These are phyloP conservation scores for Lasiosphaeria hispida DNA, from an alignment of 495 filamentous ascomycete genomes.

Conservation along the genomic window DNA sequence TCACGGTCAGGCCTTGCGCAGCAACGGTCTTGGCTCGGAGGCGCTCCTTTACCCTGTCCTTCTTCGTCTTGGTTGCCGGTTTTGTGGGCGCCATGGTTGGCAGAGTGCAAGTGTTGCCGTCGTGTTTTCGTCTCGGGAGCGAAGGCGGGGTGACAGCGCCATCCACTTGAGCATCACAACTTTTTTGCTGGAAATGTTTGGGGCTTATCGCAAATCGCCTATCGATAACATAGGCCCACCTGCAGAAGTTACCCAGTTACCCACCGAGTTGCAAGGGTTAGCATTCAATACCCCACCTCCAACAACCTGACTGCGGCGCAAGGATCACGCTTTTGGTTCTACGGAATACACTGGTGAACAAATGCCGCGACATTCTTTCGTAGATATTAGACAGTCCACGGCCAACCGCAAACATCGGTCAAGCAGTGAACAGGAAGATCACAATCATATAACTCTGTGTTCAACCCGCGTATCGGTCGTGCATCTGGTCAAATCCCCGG, in stretches of 20 bases:
- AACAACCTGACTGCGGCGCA: too few relatives aligned
- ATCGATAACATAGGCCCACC: conserved; percentile 10
- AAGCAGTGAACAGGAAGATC: too few relatives aligned
- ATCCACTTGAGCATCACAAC: not conserved
- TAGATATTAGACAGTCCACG: too few relatives aligned
- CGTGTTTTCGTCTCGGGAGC: not conserved
- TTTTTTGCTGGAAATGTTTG: conserved; percentile 13
- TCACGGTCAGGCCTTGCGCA: conserved; percentile 24
- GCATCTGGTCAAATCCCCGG: too few relatives aligned
- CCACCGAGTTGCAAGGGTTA: too few relatives aligned
- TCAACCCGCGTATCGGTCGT: too few relatives aligned
- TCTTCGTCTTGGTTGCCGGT: conserved; percentile 41
- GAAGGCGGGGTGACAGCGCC: not conserved
- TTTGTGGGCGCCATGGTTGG: conserved; percentile 43
- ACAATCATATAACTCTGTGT: too few relatives aligned
- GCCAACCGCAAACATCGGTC: too few relatives aligned
- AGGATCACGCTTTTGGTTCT: too few relatives aligned
- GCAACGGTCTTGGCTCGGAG: conserved; percentile 31
- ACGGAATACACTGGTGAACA: too few relatives aligned
- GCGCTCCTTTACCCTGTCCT: conserved; percentile 28
- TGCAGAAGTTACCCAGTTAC: not conserved
- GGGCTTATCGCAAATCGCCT: conserved; percentile 10
- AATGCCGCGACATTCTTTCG: too few relatives aligned
- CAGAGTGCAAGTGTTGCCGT: not conserved
- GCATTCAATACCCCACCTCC: too few relatives aligned